Percentiles rank a stretch among this genome's conserved stretches.
phyloP scores from a whole-genome alignment of 2,329 filamentous ascomycete genomes.

The Aureobasidium musti region DNA sequence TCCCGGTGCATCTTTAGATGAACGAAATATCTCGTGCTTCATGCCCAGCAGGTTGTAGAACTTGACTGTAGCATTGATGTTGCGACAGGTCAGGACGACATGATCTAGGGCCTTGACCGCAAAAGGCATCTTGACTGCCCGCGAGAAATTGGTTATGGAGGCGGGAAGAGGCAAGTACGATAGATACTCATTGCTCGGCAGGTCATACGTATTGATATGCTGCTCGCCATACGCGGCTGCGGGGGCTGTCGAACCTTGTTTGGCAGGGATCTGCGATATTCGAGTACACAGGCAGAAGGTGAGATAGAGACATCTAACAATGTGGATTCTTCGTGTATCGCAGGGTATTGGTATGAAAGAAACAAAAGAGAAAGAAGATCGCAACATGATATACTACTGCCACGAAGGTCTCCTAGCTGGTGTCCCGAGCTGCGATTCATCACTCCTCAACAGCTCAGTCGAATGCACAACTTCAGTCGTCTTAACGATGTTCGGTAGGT shows the following conservation, averaged over 20 bases:
- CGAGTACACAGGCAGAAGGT: background rate
- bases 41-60: conserved; percentile 64
- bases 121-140: conserved; percentile 29
- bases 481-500: conserved; percentile 15
- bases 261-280: background rate
- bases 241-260: background rate
- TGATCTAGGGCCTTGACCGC: conserved; percentile 57
- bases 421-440: background rate
- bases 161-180: background rate
- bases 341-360: background rate
- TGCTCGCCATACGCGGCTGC: background rate
- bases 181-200: no score
- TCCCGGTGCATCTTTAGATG: conserved; percentile 34
- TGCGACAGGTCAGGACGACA: conserved; percentile 60
- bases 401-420: conserved; percentile 22
- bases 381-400: background rate
- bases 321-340: no score
- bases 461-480: conserved; percentile 26
- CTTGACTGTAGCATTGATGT: conserved; percentile 52
- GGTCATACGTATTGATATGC: background rate
- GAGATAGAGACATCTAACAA: background rate
- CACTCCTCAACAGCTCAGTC: background rate
- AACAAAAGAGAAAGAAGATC: background rate
- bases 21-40: conserved; percentile 55
- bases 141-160: conserved; percentile 60